Percentiles rank a stretch among this genome's conserved stretches.
Conservation (phyloP, 2,329 filamentous ascomycete genomes). For the Diplodia scrobiculata region DNA sequence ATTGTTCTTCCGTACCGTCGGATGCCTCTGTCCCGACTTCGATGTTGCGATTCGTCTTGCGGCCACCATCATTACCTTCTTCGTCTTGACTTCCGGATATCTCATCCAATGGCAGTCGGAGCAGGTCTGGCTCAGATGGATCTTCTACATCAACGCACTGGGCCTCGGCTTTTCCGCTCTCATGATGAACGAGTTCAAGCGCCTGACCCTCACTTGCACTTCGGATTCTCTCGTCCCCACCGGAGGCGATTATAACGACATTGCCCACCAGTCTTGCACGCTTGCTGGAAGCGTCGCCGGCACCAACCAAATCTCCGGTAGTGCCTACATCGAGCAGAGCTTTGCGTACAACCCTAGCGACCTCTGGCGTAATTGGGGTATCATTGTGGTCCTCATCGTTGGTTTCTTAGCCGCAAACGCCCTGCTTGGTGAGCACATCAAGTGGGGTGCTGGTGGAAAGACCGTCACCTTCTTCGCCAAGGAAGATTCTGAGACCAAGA, state of each 20-base stretch:
- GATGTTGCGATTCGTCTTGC: constrained; percentile 82
- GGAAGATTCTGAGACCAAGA: constrained; percentile 67
- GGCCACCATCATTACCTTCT: constrained; percentile 76
- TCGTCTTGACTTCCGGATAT: constrained; percentile 79
- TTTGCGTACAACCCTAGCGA: constrained; percentile 69
- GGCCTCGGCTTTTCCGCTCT: constrained; percentile 74
- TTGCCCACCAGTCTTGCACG: constrained; percentile 78
- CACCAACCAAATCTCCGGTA: constrained; percentile 63
- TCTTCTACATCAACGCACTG: constrained; percentile 74
- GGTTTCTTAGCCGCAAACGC: constrained; percentile 74
- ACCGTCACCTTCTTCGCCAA: constrained; percentile 75
- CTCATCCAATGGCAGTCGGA: constrained; percentile 76
- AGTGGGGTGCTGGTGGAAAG: constrained; percentile 78
- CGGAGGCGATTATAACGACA: constrained; percentile 69
- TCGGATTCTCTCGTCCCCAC: constrained; percentile 68
- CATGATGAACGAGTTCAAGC: constrained; percentile 84
- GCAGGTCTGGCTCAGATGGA: constrained; percentile 77
- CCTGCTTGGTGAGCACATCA: constrained; percentile 75
- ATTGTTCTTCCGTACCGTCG: constrained; percentile 82
- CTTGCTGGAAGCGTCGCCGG: constrained; percentile 71
- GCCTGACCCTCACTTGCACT: constrained; percentile 69
- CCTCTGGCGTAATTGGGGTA: constrained; percentile 82
- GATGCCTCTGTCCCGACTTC: constrained; percentile 74
- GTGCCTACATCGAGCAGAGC: constrained; percentile 66
- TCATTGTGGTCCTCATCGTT: constrained; percentile 73